Percentiles rank a stretch among this genome's conserved stretches.
Evolutionary conservation across 768 basidiomycete genomes (phyloP).

Genomic region (Boletus huronensis): DNA sequence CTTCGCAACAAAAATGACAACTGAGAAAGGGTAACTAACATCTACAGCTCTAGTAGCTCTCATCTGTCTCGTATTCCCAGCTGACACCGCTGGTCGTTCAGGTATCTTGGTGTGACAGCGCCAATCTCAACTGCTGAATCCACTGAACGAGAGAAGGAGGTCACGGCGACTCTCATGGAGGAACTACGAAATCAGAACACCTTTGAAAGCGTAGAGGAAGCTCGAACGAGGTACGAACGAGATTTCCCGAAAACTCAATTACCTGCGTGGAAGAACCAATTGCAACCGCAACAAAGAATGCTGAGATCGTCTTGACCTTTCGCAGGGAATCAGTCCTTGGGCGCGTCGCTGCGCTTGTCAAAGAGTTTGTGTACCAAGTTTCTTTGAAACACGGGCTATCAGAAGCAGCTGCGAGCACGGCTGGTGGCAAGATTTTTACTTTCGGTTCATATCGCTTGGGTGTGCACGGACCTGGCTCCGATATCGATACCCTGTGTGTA

Average conservation of each 20-base stretch:
- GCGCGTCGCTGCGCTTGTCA: constrained; percentile 82
- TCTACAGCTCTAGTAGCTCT: constrained; percentile 7
- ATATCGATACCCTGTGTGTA: constrained; percentile 98
- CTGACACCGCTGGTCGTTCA: constrained; percentile 30
- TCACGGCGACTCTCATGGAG: constrained; percentile 82
- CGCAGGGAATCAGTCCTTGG: constrained; percentile 90
- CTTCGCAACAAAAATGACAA: constrained; percentile 33
- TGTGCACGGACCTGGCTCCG: constrained; percentile 91
- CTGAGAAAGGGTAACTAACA: constrained; percentile 38
- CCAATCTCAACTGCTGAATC: constrained; percentile 80
- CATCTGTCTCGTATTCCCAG: not conserved
- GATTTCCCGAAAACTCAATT: constrained; percentile 6
- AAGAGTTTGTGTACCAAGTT: constrained; percentile 86
- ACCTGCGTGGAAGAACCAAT: constrained; percentile 1
- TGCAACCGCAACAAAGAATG: constrained; percentile 2
- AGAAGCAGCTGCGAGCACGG: constrained; percentile 80
- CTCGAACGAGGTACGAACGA: constrained; percentile 69
- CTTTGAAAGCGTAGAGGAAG: constrained; percentile 88
- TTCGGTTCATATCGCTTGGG: constrained; percentile 98
- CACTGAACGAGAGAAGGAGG: constrained; percentile 74
- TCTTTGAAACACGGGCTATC: constrained; percentile 79
- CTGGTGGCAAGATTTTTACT: constrained; percentile 98
- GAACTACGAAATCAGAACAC: constrained; percentile 83
- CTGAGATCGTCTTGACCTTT: constrained; percentile 25
- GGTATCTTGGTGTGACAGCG: constrained; percentile 78